Evolutionary conservation across 1,284 basidiomycete species (phyloP), one percentile per base, ranked within the genome.

Genomic region (Tilletia caries): DNA sequence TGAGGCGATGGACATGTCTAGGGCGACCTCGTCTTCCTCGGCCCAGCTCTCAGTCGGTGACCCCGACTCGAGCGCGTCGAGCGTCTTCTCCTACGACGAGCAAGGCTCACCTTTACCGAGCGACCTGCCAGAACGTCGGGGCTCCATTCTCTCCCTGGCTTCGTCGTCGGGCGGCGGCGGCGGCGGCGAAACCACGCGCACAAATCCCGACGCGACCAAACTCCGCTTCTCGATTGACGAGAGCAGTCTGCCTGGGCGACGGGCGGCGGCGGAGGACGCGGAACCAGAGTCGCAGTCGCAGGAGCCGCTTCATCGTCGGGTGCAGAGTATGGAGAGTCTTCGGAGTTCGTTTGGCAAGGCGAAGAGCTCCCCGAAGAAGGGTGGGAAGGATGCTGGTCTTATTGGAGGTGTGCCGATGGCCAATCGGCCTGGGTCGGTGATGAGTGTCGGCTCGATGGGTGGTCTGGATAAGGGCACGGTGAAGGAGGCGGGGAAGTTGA

Each of bases 401-500:
- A 44, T 44, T 44, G 41, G 41, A 10, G 41, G 41, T 18, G 8
- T 18, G 41, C 18, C 41, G 41, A 18, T 18, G 41, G 41, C n/a
- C n/a, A n/a, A n/a, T n/a, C 58, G 58, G 20, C 58, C 58, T 20
- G 58, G 32, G 10, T 62, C 58, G 58, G 58, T 62, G 18, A 33
- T n/a, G 3, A 62, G 58, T 33, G 29, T 62, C 3, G 58, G 27
- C 15, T 62, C 58, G 29, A 20, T 62, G 29, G 37, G 37, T 6
- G 18, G 18, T 15, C 12, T 62, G 58, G 58, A 34, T 15, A n/a
- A 62, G 32, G 27, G 25, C 15, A 37, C 58, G 4, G 33, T 62
- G 1, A 62, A 62, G 33, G 58, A 62, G 27, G 58, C 58, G 29
- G 33, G 33, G 27, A 62, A 62, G 58, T 37, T 62, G 58, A 62